Evolutionary conservation across 1,139 yeast species (phyloP), one percentile per base, ranked within the genome.

Genomic region (Fermentozyma sake): DNA sequence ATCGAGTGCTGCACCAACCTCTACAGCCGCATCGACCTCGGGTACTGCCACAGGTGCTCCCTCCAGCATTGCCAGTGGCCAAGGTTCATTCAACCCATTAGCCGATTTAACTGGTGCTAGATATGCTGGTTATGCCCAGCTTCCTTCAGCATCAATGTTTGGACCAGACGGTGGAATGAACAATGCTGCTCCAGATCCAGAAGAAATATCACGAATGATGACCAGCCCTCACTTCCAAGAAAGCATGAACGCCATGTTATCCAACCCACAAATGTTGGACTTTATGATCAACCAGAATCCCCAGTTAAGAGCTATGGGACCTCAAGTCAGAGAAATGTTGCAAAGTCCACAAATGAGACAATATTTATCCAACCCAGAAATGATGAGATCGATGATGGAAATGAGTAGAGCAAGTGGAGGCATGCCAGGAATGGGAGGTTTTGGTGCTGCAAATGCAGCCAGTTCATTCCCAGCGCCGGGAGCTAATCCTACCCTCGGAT

Each of bases 111-210:
- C 97, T 0, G 93, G 96, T 22, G 97, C 97, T 1, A 74, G 97
- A 31, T 91, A 87, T 49, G 96, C 97, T 2, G 98, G 98, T 1
- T 80, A 78, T 43, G 72, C 87, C 9, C 89, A 86, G 44, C 66
- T 91, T 52, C 97, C 98, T 3, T 73, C 85, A 2, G 86, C 89
- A 1, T 77, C 83, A 25, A 74, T 85, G 81, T 87, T 91, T 61
- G 96, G 96, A 1, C 93, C 96, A 12, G 97, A 89, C 52, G 95
- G 95, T 12, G 97, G 96, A 13, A 73, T 83, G 83, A 72, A 68
- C 35, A 61, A 63, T 22, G 67, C 66, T 16, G 61, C 78, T 48
- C 93, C 94, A 6, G 79, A 76, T 42, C 80, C 85, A 23, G 91
- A 82, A 22, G 87, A 82, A 38, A 47, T 87, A 56, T 62, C 75